Evolutionary conservation across 1,139 yeast species (phyloP).

Genomic region (Petasospora fabianii): DNA sequence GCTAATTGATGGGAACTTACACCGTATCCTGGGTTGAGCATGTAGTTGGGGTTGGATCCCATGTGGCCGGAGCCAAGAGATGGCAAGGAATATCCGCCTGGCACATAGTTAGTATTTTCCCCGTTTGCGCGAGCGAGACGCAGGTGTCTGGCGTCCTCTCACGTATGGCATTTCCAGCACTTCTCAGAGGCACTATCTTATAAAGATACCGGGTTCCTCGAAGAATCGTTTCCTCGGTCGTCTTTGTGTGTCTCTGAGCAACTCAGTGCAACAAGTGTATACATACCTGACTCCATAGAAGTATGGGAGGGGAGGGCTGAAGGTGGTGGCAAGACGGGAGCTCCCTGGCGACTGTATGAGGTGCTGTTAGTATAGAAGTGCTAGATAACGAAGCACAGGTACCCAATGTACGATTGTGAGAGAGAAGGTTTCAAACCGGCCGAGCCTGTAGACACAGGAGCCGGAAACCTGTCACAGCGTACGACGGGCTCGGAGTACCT

Average conservation of each 20-base stretch:
- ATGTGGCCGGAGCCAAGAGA: conserved; percentile 15
- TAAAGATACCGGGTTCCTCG: neutral
- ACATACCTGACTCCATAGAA: conserved; percentile 25
- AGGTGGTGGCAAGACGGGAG: conserved; percentile 33
- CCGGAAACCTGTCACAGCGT: too few relatives aligned
- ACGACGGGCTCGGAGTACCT: too few relatives aligned
- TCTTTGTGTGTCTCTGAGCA: too few relatives aligned
- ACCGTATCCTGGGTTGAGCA: conserved; percentile 18
- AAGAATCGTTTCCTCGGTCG: too few relatives aligned
- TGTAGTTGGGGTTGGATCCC: conserved; percentile 17
- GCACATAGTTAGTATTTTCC: conserved; percentile 8
- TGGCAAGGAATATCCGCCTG: conserved; percentile 19
- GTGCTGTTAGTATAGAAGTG: conserved; percentile 12
- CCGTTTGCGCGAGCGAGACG: neutral
- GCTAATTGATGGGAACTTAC: conserved; percentile 4
- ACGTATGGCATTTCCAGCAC: too few relatives aligned
- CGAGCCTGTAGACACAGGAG: too few relatives aligned
- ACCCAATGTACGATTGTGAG: too few relatives aligned
- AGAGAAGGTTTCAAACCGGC: too few relatives aligned
- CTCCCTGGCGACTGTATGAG: conserved; percentile 28
- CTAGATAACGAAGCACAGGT: neutral
- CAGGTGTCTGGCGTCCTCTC: too few relatives aligned
- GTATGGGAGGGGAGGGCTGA: conserved; percentile 23
- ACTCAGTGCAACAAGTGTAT: neutral
- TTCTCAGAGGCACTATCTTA: too few relatives aligned